Base-by-base conservation (phyloP, 352 stramenopile genomes). In the Phytopythium cucurbitacearum region DNA sequence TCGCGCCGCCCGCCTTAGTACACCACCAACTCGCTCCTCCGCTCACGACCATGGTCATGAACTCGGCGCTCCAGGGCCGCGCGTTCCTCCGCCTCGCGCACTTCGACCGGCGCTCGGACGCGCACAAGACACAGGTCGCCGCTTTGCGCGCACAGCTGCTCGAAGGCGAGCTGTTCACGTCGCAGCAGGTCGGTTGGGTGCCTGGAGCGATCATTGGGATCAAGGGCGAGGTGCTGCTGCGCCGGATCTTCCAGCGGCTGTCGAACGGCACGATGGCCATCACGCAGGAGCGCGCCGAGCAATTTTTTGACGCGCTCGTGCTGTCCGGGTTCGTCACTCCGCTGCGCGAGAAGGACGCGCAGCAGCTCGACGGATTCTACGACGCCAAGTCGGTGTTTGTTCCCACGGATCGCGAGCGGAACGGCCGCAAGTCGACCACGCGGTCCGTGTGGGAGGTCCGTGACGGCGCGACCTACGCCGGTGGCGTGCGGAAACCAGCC, bases 391-490 rank as follows among this genome's bases (percentile, higher is more conserved):
- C 36, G 37, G n/a, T 56, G 39, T 48, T 48, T 40, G 40, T 40
- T 34, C 28, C 49, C 4, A 51, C 46, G 11, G 38, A 39, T 12
- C 40, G 48, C 38, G 21, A 45, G 40, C 39, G 40, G 38, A 56
- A 56, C 34, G 34, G 32, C 41, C n/a, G 41, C 41, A 48, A 39
- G 35, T 13, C 48, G 38, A 21, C 33, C 49, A 56, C 40, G 28
- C 21, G 40, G 39, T 56, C 49, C 39, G 49, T 56, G 10, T 56
- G 49, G 49, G 41, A 46, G 39, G 49, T 56, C 15, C 13, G 39
- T 9, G 62, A 75, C 37, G 62, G 63, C 28, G 56, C 69, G 10
- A 69, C 69, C 53, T 63, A 71, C 33, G 66, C 66, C 5, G 60
- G 63, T 12, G 64, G 59, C 53, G 37, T 75, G 33, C 46, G 52